Conservation (phyloP, 2,329 filamentous ascomycete species). For the Zymoseptoria pseudotritici region DNA sequence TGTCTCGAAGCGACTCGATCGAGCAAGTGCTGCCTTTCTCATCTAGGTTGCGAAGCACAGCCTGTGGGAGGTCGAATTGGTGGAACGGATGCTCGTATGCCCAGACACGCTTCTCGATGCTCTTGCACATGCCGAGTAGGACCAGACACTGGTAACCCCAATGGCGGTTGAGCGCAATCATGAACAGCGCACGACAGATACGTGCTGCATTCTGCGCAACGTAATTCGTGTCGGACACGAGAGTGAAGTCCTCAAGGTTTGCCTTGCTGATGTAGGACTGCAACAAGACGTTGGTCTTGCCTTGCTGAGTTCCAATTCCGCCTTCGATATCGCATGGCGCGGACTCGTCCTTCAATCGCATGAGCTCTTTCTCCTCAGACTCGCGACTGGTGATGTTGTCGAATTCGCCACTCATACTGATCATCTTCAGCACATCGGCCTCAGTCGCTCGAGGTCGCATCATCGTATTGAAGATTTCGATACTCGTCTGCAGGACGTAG, state of each 20-base stretch:
- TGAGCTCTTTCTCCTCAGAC: conserved; percentile 81
- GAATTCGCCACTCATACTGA: conserved; percentile 95
- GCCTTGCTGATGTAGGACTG: conserved; percentile 89
- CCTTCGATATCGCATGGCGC: conserved; percentile 73
- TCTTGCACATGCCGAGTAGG: conserved; percentile 84
- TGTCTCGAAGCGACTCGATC: conserved; percentile 80
- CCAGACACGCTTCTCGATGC: conserved; percentile 94
- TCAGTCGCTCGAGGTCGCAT: conserved; percentile 83
- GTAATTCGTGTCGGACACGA: conserved; percentile 87
- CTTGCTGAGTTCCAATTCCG: conserved; percentile 59
- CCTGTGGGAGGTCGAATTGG: conserved; percentile 83
- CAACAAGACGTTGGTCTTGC: conserved; percentile 91
- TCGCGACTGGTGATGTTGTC: conserved; percentile 94
- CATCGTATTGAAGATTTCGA: conserved; percentile 93
- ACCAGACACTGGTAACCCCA: conserved; percentile 96
- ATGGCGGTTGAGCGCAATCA: conserved; percentile 89
- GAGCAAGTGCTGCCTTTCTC: conserved; percentile 65
- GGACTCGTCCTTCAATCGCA: conserved; percentile 60
- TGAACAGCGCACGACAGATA: conserved; percentile 91
- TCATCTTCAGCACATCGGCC: conserved; percentile 90
- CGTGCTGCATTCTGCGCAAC: conserved; percentile 91
- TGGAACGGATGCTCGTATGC: conserved; percentile 89
- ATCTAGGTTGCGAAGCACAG: conserved; percentile 77
- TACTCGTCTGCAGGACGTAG: conserved; percentile 87
- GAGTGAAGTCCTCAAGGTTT: conserved; percentile 84